Evolutionary conservation across 306 rosid genomes (phyloP).

Genomic region (Senna siamea): DNA sequence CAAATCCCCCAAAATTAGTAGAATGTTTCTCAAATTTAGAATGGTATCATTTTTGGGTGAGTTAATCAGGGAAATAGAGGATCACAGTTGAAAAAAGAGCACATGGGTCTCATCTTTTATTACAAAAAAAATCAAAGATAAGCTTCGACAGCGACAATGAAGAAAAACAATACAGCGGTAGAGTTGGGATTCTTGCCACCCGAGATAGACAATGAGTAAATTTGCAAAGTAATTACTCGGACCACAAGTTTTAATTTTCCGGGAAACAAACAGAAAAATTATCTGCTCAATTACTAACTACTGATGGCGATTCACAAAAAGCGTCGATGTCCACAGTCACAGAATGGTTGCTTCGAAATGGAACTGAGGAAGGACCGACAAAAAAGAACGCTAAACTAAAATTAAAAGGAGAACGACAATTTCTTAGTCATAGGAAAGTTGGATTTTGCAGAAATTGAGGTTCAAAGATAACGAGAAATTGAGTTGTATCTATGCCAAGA

Average conservation of each 20-base stretch:
- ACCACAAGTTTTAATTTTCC: neutral
- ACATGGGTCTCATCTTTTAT: slow-evolving; percentile 4
- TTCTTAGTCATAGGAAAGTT: no score
- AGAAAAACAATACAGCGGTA: neutral
- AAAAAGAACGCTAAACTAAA: neutral
- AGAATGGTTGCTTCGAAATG: neutral
- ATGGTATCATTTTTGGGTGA: slow-evolving; percentile 14
- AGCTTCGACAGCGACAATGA: slow-evolving; percentile 11
- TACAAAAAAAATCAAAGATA: slow-evolving; percentile 14
- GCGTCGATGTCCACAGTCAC: slow-evolving; percentile 28
- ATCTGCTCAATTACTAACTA: neutral
- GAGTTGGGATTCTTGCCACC: neutral
- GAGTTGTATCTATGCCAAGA: no score
- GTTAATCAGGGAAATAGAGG: neutral
- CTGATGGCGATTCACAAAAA: slow-evolving; percentile 22
- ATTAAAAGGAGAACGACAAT: no score
- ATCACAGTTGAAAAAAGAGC: slow-evolving; percentile 25
- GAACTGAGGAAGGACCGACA: neutral
- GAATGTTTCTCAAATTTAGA: slow-evolving; percentile 17
- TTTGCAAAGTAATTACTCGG: neutral
- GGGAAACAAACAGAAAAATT: slow-evolving; percentile 31
- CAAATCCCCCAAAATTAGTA: slow-evolving; percentile 4
- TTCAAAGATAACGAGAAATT: no score
- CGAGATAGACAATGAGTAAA: neutral
- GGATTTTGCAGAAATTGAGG: no score